phyloP scores from a whole-genome alignment of 345 rosid genomes.

The Geranium brycei region DNA sequence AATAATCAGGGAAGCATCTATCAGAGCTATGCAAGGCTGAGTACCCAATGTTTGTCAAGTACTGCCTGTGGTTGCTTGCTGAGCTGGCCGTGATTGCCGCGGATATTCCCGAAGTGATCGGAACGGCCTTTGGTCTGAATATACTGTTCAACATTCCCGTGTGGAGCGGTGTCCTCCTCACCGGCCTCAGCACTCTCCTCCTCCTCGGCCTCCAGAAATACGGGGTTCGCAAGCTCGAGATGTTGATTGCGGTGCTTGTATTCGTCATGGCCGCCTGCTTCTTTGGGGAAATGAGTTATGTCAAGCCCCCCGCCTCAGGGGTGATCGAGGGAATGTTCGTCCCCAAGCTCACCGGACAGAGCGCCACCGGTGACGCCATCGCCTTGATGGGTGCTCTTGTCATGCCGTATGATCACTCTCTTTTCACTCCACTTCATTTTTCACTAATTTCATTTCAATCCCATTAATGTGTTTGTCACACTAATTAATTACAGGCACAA shows the following conservation, averaged over 20 bases:
- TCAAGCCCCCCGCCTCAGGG: slow-evolving; percentile 19
- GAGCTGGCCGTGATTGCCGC: slow-evolving; percentile 61
- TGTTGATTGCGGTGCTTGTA: slow-evolving; percentile 24
- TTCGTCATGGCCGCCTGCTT: slow-evolving; percentile 30
- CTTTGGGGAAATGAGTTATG: slow-evolving; percentile 31
- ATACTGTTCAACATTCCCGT: slow-evolving; percentile 40
- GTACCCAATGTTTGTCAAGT: slow-evolving; percentile 39
- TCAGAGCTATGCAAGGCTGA: slow-evolving; percentile 58
- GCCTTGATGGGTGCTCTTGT: slow-evolving; percentile 32
- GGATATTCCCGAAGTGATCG: slow-evolving; percentile 74
- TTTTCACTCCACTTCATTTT: no score
- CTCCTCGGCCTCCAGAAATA: slow-evolving; percentile 55
- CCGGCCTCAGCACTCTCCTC: slow-evolving; percentile 49
- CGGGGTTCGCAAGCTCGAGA: slow-evolving; percentile 44
- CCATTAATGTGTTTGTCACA: no score
- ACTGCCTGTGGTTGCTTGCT: slow-evolving; percentile 54
- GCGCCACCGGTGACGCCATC: slow-evolving; percentile 30
- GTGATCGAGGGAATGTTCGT: slow-evolving; percentile 27
- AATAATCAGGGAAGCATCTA: slow-evolving; percentile 39
- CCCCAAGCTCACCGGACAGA: slow-evolving; percentile 26
- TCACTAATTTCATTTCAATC: no score
- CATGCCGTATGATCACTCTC: slow-evolving; percentile 33
- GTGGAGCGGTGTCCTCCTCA: slow-evolving; percentile 44
- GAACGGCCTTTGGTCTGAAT: slow-evolving; percentile 52
- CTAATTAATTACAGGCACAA: slow-evolving; percentile 6